Evolutionary conservation across 345 rosid genomes (phyloP).

Genomic region (Pelargonium nanum): DNA sequence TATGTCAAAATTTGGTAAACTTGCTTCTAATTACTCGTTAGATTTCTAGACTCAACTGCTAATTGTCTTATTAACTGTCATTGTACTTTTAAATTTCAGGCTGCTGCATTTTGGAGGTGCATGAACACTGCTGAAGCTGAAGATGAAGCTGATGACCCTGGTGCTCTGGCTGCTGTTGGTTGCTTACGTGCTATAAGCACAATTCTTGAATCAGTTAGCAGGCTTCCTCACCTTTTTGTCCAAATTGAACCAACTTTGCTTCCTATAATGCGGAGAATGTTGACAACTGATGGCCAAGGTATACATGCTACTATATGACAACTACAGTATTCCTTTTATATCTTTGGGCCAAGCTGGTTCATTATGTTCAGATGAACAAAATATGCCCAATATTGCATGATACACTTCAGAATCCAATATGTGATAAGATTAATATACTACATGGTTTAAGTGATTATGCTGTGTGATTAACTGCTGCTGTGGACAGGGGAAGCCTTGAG

Average conservation of each 20-base stretch:
- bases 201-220: conserved; percentile 87
- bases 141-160: conserved; percentile 77
- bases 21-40: neutral
- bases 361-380: no score
- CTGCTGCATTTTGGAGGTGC: conserved; percentile 96
- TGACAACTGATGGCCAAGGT: conserved; percentile 99
- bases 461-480: no score
- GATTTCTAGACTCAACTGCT: neutral
- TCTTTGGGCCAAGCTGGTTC: neutral
- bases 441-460: no score
- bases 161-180: conserved; percentile 95
- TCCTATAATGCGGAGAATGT: conserved; percentile 87
- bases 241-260: conserved; percentile 84
- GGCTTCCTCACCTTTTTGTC: conserved; percentile 82
- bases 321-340: neutral
- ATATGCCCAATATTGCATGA: no score
- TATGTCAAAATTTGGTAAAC: conserved; percentile 88
- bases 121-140: conserved; percentile 80
- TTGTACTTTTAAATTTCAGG: conserved; percentile 29
- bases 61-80: conserved; percentile 1
- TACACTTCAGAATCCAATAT: no score
- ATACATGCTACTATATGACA: conserved; percentile 7
- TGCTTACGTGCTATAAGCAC: conserved; percentile 97
- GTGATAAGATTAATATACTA: no score
- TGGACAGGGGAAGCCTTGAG: no score